These are phyloP conservation scores for Dendrobium nobile DNA, from an alignment of 106 monocot genomes.

Conservation along the genomic window DNA sequence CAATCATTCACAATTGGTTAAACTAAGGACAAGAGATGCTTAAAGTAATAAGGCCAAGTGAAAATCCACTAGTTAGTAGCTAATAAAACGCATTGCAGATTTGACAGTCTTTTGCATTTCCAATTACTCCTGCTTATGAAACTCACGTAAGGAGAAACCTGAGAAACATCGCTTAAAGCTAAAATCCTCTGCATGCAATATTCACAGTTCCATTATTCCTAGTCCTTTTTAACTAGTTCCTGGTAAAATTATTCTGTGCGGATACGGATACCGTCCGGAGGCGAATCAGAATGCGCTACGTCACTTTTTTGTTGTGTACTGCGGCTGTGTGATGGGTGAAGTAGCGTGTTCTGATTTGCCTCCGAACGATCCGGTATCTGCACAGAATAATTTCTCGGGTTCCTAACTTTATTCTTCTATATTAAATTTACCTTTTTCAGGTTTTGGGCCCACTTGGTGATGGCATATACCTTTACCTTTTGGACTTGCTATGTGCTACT, in stretches of 20 bases:
- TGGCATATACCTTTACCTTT: slow-evolving; percentile 78
- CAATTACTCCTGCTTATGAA: background rate
- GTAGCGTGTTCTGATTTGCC: too few species aligned
- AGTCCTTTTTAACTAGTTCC: background rate
- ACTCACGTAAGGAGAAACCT: too few species aligned
- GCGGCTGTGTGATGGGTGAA: too few species aligned
- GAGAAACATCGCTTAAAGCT: background rate
- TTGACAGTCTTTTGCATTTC: background rate
- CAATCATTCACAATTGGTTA: background rate
- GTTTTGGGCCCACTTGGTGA: slow-evolving; percentile 66
- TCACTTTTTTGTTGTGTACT: too few species aligned
- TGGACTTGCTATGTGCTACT: slow-evolving; percentile 78
- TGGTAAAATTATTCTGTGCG: too few species aligned
- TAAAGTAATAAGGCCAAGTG: background rate
- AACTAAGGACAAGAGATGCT: background rate
- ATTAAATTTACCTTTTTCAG: slow-evolving; percentile 21
- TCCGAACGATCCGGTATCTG: too few species aligned
- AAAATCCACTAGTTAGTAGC: background rate
- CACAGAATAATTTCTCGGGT: background rate
- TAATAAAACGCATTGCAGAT: background rate
- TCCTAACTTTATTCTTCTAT: background rate
- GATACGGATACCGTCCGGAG: too few species aligned
- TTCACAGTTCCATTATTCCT: background rate
- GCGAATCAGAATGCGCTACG: too few species aligned
- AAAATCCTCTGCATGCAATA: background rate